phyloP scores from a whole-genome alignment of 2,329 filamentous ascomycete genomes.

The Trematosphaeria pertusa region DNA sequence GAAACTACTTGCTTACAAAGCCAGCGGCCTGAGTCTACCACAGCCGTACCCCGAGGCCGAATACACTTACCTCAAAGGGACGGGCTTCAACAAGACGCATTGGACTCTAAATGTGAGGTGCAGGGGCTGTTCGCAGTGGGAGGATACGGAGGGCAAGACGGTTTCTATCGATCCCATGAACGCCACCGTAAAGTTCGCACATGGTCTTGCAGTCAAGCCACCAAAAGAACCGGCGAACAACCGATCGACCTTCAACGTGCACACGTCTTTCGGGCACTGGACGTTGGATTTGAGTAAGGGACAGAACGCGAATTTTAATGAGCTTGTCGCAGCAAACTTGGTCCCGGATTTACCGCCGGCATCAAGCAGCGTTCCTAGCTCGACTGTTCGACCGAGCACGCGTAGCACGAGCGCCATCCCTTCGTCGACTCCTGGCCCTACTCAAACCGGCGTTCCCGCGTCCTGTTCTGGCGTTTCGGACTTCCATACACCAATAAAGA shows the following conservation, averaged over 20 bases:
- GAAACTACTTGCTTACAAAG: constrained; percentile 10
- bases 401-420: constrained; percentile 18
- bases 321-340: constrained; percentile 32
- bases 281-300: constrained; percentile 30
- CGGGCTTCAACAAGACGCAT: constrained; percentile 39
- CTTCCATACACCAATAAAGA: constrained; percentile 24
- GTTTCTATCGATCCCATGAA: constrained; percentile 25
- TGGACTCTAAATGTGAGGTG: constrained; percentile 42
- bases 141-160: constrained; percentile 33
- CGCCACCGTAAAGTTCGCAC: constrained; percentile 31
- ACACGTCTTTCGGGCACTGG: constrained; percentile 37
- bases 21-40: constrained; percentile 37
- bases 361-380: constrained; percentile 13
- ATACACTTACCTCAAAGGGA: constrained; percentile 40
- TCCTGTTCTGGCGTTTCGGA: constrained; percentile 27
- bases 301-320: constrained; percentile 33
- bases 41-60: constrained; percentile 33
- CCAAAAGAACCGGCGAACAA: constrained; percentile 39
- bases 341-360: constrained; percentile 21
- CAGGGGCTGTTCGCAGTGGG: constrained; percentile 38
- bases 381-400: constrained; percentile 17
- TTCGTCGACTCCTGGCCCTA: constrained; percentile 20
- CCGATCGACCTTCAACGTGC: constrained; percentile 39
- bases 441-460: constrained; percentile 25
- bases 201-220: constrained; percentile 26